A percentile compares a stretch with the other conserved stretches of the same genome.
These are phyloP conservation scores for Tagetes erecta DNA, from an alignment of 129 eudicot genomes.

Conservation along the genomic window DNA sequence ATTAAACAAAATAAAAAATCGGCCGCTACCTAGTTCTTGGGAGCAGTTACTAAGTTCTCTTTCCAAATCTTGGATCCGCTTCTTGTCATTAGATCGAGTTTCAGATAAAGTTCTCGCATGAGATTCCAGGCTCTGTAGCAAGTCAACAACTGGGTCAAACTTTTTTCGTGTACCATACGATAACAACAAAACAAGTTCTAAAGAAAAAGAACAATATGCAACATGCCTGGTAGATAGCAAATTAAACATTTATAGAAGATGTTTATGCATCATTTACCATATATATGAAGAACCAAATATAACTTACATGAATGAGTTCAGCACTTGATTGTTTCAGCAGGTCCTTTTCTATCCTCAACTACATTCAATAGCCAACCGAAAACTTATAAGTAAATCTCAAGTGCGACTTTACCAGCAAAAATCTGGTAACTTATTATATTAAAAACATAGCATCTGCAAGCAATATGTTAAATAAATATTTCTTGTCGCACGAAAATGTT, in stretches of 20 bases:
- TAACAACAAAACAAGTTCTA: background rate
- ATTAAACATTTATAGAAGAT: too few relatives aligned
- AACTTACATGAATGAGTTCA: slow-evolving; percentile 70
- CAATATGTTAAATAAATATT: background rate
- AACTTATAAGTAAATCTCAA: background rate
- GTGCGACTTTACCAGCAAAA: slow-evolving; percentile 18
- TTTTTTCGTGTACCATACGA: background rate
- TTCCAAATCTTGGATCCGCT: slow-evolving; percentile 67
- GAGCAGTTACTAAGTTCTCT: slow-evolving; percentile 82
- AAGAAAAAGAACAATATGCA: background rate
- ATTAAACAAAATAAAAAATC: background rate
- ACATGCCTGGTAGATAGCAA: background rate
- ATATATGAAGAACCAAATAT: slow-evolving; percentile 14
- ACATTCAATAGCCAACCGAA: slow-evolving; percentile 26
- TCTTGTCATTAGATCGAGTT: slow-evolving; percentile 66
- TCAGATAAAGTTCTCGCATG: slow-evolving; percentile 64
- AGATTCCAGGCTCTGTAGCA: slow-evolving; percentile 64
- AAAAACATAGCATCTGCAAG: background rate
- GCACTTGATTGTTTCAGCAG: slow-evolving; percentile 69
- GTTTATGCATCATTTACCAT: slow-evolving; percentile 23
- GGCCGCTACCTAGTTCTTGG: slow-evolving; percentile 75
- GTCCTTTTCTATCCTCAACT: slow-evolving; percentile 84
- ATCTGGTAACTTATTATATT: background rate
- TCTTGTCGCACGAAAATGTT: background rate
- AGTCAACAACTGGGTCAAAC: slow-evolving; percentile 17